These are phyloP conservation scores for Candida lessepsii DNA, from an alignment of 805 yeast genomes.

Conservation along the genomic window DNA sequence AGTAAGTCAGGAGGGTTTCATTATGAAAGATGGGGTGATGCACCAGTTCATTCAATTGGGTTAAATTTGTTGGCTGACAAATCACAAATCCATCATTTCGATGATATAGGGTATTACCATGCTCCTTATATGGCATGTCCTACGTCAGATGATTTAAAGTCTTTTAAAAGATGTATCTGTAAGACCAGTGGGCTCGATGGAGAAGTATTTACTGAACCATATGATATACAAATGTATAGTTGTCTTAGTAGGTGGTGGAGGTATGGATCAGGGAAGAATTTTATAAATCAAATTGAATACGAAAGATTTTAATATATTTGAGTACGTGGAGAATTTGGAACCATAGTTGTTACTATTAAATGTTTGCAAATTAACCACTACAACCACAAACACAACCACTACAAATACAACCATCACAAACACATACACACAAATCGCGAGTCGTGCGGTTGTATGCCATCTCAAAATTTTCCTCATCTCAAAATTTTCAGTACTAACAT, in stretches of 20 bases:
- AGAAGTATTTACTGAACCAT: conserved; percentile 23
- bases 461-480: conserved; percentile 11
- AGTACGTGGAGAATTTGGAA: no score
- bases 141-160: conserved; percentile 27
- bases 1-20: conserved; percentile 53
- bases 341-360: no score
- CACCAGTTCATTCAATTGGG: conserved; percentile 45
- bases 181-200: conserved; percentile 19
- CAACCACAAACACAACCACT: no score
- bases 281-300: conserved; percentile 44
- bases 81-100: conserved; percentile 41
- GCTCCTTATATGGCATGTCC: conserved; percentile 45
- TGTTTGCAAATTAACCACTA: no score
- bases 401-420: no score
- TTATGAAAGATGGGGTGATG: conserved; percentile 63
- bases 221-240: conserved; percentile 52
- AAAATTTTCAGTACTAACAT: conserved; percentile 7
- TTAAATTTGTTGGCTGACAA: conserved; percentile 34
- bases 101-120: conserved; percentile 45
- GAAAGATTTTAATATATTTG: not conserved
- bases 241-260: conserved; percentile 80
- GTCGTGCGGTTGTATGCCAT: conserved; percentile 8
- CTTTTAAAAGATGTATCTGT: conserved; percentile 41
- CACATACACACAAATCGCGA: not conserved
- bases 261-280: conserved; percentile 57